Evolutionary conservation across 306 rosid species (phyloP).

Genomic region (Cicer judaicum): DNA sequence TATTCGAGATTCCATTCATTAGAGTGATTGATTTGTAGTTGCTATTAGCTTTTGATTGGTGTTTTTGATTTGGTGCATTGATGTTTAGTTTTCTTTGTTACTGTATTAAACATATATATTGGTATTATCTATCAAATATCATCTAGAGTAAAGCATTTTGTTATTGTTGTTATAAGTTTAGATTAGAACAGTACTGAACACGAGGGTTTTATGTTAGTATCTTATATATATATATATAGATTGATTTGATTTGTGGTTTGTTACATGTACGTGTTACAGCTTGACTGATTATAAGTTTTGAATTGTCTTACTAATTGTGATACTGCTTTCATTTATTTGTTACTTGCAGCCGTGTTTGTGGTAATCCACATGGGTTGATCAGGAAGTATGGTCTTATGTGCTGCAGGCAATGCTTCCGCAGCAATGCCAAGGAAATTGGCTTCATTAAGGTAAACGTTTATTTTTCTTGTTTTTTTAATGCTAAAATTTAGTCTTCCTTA

Average conservation of each 20-base stretch:
- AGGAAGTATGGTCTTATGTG: constrained; percentile 95
- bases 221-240: too few relatives aligned
- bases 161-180: too few relatives aligned
- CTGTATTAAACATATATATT: background rate
- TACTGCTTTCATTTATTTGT: background rate
- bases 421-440: constrained; percentile 98
- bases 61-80: background rate
- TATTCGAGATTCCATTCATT: background rate
- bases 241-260: background rate
- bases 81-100: background rate
- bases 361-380: constrained; percentile 88
- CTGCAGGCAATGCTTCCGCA: constrained; percentile 97
- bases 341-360: constrained; percentile 63
- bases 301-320: constrained; percentile 4
- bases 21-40: too few relatives aligned
- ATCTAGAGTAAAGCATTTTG: too few relatives aligned
- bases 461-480: background rate
- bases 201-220: background rate
- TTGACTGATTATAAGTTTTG: background rate
- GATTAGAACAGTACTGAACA: too few relatives aligned
- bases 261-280: too few relatives aligned
- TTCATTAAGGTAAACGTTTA: constrained; percentile 81
- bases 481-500: background rate
- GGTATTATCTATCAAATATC: background rate
- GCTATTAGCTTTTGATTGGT: background rate